Conservation (phyloP, 2,329 filamentous ascomycete genomes). For the Trichoderma sp. region DNA sequence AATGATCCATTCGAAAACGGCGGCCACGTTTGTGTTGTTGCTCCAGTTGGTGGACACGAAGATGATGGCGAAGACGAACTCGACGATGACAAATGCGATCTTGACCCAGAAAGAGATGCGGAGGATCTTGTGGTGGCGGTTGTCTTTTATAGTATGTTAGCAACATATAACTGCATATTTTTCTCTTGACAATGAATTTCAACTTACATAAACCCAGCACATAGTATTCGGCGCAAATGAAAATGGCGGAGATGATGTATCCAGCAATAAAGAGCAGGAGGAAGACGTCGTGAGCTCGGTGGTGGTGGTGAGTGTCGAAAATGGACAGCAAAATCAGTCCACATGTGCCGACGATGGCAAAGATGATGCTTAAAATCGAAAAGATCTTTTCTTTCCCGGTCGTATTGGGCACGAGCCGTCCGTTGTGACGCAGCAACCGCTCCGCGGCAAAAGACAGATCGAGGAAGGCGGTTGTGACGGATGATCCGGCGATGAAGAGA, state of each 20-base stretch:
- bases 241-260: slow-evolving; percentile 83
- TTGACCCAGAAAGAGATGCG: slow-evolving; percentile 86
- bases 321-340: slow-evolving; percentile 83
- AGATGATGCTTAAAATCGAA: slow-evolving; percentile 63
- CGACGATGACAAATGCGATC: slow-evolving; percentile 78
- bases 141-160: slow-evolving; percentile 45
- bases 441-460: slow-evolving; percentile 80
- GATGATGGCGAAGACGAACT: slow-evolving; percentile 71
- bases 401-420: slow-evolving; percentile 75
- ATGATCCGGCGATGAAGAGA: slow-evolving; percentile 74
- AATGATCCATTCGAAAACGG: slow-evolving; percentile 78
- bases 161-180: neutral
- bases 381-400: slow-evolving; percentile 66
- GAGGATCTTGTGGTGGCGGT: slow-evolving; percentile 75
- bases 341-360: slow-evolving; percentile 73
- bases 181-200: neutral
- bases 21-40: slow-evolving; percentile 65
- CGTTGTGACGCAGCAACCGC: slow-evolving; percentile 81
- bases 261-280: slow-evolving; percentile 82
- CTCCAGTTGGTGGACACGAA: slow-evolving; percentile 66
- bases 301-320: slow-evolving; percentile 78
- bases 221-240: slow-evolving; percentile 89
- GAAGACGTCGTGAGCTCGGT: slow-evolving; percentile 72
- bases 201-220: slow-evolving; percentile 72
- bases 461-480: slow-evolving; percentile 75